These are phyloP conservation scores for Marasmius oreades DNA, from an alignment of 1,284 basidiomycete species.

Conservation along the genomic window DNA sequence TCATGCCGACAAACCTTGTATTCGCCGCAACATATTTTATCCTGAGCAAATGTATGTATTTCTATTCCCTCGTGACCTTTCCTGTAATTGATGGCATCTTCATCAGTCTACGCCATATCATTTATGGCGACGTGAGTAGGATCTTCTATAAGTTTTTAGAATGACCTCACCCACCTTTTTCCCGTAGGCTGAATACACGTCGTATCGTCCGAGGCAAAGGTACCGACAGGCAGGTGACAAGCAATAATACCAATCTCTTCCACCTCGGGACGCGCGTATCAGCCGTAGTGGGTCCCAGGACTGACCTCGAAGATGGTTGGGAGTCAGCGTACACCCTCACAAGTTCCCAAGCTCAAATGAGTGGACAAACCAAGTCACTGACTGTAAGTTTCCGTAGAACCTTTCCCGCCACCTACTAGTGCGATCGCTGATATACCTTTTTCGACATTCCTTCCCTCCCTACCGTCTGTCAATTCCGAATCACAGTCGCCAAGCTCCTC, in stretches of 20 bases:
- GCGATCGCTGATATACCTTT: background rate
- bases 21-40: constrained; percentile 60
- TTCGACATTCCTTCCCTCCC: too few relatives aligned
- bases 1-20: constrained; percentile 51
- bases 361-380: background rate
- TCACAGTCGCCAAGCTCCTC: background rate
- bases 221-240: constrained; percentile 37
- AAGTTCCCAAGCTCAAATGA: constrained; percentile 5
- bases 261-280: constrained; percentile 41
- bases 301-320: constrained; percentile 10
- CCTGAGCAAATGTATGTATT: constrained; percentile 56
- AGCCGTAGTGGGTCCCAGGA: background rate
- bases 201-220: constrained; percentile 41
- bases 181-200: constrained; percentile 52
- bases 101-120: constrained; percentile 61
- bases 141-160: constrained; percentile 1
- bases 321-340: constrained; percentile 18
- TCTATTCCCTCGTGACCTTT: background rate
- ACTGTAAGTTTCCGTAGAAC: background rate
- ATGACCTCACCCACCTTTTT: constrained; percentile 1
- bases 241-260: constrained; percentile 44
- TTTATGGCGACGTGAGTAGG: constrained; percentile 63
- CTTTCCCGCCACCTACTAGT: background rate
- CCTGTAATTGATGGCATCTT: background rate
- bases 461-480: too few relatives aligned